Evolutionary conservation across 768 basidiomycete genomes (phyloP), one percentile per base, ranked within the genome.

Genomic region (Epithele typhae): DNA sequence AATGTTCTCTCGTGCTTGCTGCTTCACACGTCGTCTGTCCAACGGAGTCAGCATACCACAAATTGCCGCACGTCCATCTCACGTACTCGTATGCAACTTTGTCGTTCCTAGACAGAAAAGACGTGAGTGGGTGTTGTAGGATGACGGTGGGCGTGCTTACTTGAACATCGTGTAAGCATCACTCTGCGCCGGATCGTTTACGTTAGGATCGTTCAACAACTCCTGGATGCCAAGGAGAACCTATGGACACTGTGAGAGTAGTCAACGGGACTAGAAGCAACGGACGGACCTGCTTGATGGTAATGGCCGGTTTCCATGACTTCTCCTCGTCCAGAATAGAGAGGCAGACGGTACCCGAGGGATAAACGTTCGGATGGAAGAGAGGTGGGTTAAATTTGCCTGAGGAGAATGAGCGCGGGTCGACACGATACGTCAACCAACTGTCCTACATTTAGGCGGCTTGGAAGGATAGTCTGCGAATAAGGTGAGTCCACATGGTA

Each of bases 81-180:
- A 74, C 84, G 68, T 61, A 91, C 90, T 96, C 92, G 60, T 98
- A 98, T 23, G 92, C 92, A 17, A 74, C 70, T 59, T 89, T 90
- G 70, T 98, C 95, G 61, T 94, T 97, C 74, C 94, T 96, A 24
- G 11, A n/a, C 19, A 34, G 11, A 33, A n/a, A 36, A n/a, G 15
- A 10, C 14, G 22, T 51, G 17, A 44, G 49, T 38, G 35, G 27
- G 14, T 30, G 8, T 7, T 30, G 27, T 30, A 7, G 14, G 7
- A 14, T 30, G 27, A 30, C 8, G 14, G 14, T 30, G 7, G 14
- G 27, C n/a, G n/a, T 18, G 72, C 92, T 59, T 57, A 95, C 94
- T 95, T 96, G 77, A 93, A 98, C 84, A 96, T 89, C 25, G 92
- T 94, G 67, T 98, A 98, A 10, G 96, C 96, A 57, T 98, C 95